These are phyloP conservation scores for Trypanosoma lewisi DNA, from an alignment of 208 protist genomes.

Conservation along the genomic window DNA sequence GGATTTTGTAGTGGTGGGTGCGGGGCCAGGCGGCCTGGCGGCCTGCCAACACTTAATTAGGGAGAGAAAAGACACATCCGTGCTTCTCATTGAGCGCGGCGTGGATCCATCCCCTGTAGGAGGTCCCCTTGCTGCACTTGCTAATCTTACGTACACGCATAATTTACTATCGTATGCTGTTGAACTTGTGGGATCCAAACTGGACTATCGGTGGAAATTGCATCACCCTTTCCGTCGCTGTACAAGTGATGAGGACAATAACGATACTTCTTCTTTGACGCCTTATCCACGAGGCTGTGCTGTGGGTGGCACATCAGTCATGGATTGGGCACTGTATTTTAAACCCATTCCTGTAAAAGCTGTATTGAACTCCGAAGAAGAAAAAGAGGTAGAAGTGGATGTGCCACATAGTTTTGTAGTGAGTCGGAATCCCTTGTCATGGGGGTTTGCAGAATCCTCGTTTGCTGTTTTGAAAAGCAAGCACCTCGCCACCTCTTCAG, in stretches of 20 bases:
- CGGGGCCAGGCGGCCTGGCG: constrained; percentile 67
- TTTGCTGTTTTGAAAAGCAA: constrained; percentile 12
- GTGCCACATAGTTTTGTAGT: constrained; percentile 31
- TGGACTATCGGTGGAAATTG: constrained; percentile 8
- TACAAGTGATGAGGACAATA: neutral
- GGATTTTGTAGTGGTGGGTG: constrained; percentile 83
- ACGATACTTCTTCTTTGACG: neutral
- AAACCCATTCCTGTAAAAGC: constrained; percentile 1
- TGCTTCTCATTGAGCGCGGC: constrained; percentile 67
- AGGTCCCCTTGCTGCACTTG: neutral
- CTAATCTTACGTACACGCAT: neutral
- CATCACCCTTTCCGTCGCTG: constrained; percentile 3
- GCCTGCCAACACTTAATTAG: constrained; percentile 45
- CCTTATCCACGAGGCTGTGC: constrained; percentile 22
- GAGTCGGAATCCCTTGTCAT: constrained; percentile 55
- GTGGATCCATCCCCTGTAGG: neutral
- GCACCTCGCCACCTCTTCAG: constrained; percentile 18
- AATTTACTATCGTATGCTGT: constrained; percentile 18
- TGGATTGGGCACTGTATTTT: constrained; percentile 68
- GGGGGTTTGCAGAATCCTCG: constrained; percentile 59
- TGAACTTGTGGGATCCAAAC: constrained; percentile 13
- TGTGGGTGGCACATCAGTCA: constrained; percentile 48
- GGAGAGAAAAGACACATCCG: neutral
- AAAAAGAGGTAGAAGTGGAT: constrained; percentile 3
- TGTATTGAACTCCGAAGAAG: neutral